Evolutionary conservation across 768 basidiomycete genomes (phyloP).

Genomic region (Pulveroboletus sp.): DNA sequence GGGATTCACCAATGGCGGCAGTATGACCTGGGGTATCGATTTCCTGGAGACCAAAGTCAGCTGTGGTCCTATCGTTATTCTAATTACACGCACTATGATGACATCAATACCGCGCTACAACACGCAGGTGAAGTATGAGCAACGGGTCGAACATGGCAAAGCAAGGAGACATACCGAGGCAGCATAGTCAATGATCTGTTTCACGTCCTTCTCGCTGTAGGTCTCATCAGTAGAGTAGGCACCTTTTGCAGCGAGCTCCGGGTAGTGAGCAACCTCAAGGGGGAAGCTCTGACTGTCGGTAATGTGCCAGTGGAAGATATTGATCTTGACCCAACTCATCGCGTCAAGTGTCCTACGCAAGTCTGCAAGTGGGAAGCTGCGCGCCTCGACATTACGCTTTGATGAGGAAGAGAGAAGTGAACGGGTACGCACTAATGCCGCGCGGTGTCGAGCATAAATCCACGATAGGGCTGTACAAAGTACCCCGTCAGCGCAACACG

Average conservation of each 20-base stretch:
- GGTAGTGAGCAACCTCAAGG: constrained; percentile 54
- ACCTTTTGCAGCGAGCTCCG: constrained; percentile 55
- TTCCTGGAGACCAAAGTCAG: constrained; percentile 42
- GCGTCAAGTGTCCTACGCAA: constrained; percentile 45
- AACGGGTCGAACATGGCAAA: neutral
- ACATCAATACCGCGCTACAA: constrained; percentile 68
- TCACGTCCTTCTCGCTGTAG: constrained; percentile 54
- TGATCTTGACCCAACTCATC: constrained; percentile 54
- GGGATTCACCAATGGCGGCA: constrained; percentile 51
- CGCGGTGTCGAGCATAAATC: constrained; percentile 43
- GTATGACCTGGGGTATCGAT: constrained; percentile 86
- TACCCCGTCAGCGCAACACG: constrained; percentile 5
- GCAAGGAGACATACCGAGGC: constrained; percentile 48
- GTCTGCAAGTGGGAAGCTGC: constrained; percentile 36
- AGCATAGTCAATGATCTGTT: constrained; percentile 62
- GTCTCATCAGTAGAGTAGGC: constrained; percentile 57
- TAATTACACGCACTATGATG: constrained; percentile 36
- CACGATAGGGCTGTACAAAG: constrained; percentile 33
- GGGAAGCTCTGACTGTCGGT: constrained; percentile 82
- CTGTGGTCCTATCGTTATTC: neutral
- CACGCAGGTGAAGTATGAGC: constrained; percentile 5
- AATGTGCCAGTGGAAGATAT: constrained; percentile 81
- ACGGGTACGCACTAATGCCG: constrained; percentile 36
- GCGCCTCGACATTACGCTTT: neutral
- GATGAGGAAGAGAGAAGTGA: neutral